A percentile compares a stretch with the other conserved stretches of the same genome.
phyloP scores from a whole-genome alignment of 2,329 filamentous ascomycete species.

The Phoma sp. region DNA sequence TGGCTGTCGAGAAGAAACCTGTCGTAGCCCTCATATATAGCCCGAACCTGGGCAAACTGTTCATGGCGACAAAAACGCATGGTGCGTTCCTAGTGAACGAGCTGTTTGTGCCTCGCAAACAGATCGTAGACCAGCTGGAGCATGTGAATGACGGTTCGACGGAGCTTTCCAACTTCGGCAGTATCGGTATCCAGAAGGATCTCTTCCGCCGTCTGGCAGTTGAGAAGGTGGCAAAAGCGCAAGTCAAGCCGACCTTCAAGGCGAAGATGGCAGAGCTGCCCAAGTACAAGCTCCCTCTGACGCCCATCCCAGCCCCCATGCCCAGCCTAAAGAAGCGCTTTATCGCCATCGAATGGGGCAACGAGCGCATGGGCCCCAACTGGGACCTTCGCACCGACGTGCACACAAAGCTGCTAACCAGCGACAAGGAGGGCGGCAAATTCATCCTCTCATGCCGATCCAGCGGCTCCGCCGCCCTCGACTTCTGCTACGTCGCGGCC shows the following conservation, averaged over 20 bases:
- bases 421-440: slow-evolving; percentile 35
- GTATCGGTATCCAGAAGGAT: background rate
- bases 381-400: slow-evolving; percentile 45
- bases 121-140: background rate
- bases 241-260: slow-evolving; percentile 5
- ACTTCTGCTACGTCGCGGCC: slow-evolving; percentile 49
- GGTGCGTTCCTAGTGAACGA: slow-evolving; percentile 40
- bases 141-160: background rate
- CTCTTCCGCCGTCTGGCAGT: too few relatives aligned
- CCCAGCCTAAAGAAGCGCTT: slow-evolving; percentile 41
- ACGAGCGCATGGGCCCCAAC: slow-evolving; percentile 45
- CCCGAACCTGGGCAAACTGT: slow-evolving; percentile 45
- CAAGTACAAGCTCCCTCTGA: slow-evolving; percentile 37
- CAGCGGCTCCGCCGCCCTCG: slow-evolving; percentile 45
- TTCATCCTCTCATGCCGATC: slow-evolving; percentile 45
- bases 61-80: slow-evolving; percentile 41
- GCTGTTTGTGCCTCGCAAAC: slow-evolving; percentile 8
- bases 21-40: slow-evolving; percentile 47
- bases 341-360: slow-evolving; percentile 47
- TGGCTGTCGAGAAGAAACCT: slow-evolving; percentile 41
- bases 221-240: background rate
- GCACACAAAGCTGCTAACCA: slow-evolving; percentile 38
- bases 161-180: background rate
- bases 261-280: slow-evolving; percentile 2
- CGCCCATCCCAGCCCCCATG: slow-evolving; percentile 34